Evolutionary conservation across 1,284 basidiomycete species (phyloP).

Genomic region (Boletus smithii): DNA sequence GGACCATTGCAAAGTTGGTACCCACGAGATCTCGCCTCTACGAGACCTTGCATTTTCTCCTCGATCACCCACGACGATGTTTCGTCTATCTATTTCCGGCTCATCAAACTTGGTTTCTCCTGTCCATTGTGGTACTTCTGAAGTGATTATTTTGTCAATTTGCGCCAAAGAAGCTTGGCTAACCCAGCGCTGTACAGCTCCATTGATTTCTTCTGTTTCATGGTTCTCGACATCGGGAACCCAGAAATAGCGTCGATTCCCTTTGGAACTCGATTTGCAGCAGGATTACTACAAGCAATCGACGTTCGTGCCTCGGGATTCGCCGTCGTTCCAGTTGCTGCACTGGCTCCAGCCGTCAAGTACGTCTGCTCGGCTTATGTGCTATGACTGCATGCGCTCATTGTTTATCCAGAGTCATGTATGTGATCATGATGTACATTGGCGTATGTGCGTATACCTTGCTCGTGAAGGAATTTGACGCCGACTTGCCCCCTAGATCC

Average conservation of each 20-base stretch:
- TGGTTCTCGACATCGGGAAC: slow-evolving; percentile 87
- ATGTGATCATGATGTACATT: slow-evolving; percentile 88
- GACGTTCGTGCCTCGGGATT: slow-evolving; percentile 91
- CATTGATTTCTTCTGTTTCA: slow-evolving; percentile 86
- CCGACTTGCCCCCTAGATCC: slow-evolving; percentile 46
- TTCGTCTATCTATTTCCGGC: slow-evolving; percentile 95
- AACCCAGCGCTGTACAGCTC: slow-evolving; percentile 40
- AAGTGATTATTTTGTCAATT: slow-evolving; percentile 48
- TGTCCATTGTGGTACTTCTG: slow-evolving; percentile 63
- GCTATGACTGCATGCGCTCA: neutral
- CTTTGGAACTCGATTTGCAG: slow-evolving; percentile 60
- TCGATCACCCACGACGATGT: slow-evolving; percentile 95
- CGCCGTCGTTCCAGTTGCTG: slow-evolving; percentile 66
- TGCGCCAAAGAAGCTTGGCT: neutral
- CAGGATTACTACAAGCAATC: slow-evolving; percentile 69
- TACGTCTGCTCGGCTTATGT: slow-evolving; percentile 36
- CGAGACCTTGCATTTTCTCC: slow-evolving; percentile 87
- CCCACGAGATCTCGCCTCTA: slow-evolving; percentile 57
- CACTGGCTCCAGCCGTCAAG: slow-evolving; percentile 82
- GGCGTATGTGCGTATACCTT: slow-evolving; percentile 56
- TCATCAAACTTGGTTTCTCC: slow-evolving; percentile 92
- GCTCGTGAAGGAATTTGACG: slow-evolving; percentile 7
- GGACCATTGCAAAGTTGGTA: slow-evolving; percentile 67
- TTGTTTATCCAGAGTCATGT: slow-evolving; percentile 60
- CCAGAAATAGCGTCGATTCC: slow-evolving; percentile 69